Conservation (phyloP, 352 stramenopile species). For the Porosira glacialis region DNA sequence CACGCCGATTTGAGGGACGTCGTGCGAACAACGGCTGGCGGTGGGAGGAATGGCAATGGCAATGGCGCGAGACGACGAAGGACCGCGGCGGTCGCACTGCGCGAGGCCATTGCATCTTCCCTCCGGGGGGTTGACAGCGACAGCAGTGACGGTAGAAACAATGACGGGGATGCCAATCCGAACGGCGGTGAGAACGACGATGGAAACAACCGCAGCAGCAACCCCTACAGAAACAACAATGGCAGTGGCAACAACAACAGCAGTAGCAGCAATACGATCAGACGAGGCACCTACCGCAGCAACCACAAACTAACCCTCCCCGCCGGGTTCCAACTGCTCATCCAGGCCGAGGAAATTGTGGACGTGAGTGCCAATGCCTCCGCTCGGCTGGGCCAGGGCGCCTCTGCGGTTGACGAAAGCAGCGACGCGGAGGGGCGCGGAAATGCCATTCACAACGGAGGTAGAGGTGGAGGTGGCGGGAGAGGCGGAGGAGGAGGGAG, state of each 20-base stretch:
- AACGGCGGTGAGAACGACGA: no score
- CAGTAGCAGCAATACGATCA: conserved; percentile 24
- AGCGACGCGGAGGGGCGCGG: conserved; percentile 8
- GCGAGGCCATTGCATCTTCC: conserved; percentile 33
- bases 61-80: neutral
- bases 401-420: neutral
- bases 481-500: conserved; percentile 19
- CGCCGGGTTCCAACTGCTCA: conserved; percentile 46
- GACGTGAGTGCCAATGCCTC: conserved; percentile 55
- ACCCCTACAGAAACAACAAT: neutral
- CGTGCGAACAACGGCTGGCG: conserved; percentile 25
- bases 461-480: no score
- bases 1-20: conserved; percentile 74
- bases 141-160: conserved; percentile 7
- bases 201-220: conserved; percentile 6
- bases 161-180: conserved; percentile 18
- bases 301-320: conserved; percentile 29
- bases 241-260: conserved; percentile 9
- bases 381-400: conserved; percentile 25
- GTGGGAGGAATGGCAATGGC: neutral
- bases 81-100: conserved; percentile 29
- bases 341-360: conserved; percentile 71
- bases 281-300: conserved; percentile 18
- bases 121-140: no score
- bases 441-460: conserved; percentile 3